These are phyloP conservation scores for Tetrapisispora fleetii DNA, from an alignment of 805 yeast genomes.

Conservation along the genomic window DNA sequence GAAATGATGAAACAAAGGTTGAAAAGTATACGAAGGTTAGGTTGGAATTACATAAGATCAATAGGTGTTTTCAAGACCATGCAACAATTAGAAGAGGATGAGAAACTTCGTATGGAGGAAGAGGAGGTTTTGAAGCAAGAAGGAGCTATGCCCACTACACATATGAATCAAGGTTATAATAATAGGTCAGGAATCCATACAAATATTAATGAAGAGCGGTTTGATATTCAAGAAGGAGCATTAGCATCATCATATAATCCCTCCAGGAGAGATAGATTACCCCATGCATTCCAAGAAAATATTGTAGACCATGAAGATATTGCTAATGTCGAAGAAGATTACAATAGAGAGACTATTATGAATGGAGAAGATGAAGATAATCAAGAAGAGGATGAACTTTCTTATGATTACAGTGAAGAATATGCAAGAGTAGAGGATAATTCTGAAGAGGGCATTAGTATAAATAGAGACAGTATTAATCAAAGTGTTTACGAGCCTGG, in stretches of 20 bases:
- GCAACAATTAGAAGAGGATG: conserved; percentile 24
- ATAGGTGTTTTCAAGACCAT: conserved; percentile 52
- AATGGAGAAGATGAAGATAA: not conserved
- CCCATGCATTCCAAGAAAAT: conserved; percentile 19
- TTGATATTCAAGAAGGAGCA: not conserved
- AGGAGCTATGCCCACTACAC: not conserved
- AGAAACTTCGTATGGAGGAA: conserved; percentile 21
- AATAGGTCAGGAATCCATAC: not conserved
- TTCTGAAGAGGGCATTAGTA: conserved; percentile 8
- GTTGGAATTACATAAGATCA: conserved; percentile 43
- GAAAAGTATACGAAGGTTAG: conserved; percentile 33
- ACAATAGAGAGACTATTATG: not conserved
- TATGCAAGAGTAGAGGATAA: conserved; percentile 26
- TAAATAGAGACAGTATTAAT: not conserved
- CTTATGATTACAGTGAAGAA: conserved; percentile 31
- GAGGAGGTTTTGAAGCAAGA: not conserved
- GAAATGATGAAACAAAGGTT: conserved; percentile 9
- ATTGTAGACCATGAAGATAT: conserved; percentile 10
- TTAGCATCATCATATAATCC: not conserved
- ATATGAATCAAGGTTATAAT: not conserved
- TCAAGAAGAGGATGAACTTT: conserved; percentile 24
- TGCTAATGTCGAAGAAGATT: not conserved
- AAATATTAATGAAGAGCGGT: not conserved
- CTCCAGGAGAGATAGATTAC: not conserved
- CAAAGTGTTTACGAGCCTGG: not conserved